Evolutionary conservation across 2,329 filamentous ascomycete species (phyloP).

Genomic region (Ceratocystiopsis brevicomis): DNA sequence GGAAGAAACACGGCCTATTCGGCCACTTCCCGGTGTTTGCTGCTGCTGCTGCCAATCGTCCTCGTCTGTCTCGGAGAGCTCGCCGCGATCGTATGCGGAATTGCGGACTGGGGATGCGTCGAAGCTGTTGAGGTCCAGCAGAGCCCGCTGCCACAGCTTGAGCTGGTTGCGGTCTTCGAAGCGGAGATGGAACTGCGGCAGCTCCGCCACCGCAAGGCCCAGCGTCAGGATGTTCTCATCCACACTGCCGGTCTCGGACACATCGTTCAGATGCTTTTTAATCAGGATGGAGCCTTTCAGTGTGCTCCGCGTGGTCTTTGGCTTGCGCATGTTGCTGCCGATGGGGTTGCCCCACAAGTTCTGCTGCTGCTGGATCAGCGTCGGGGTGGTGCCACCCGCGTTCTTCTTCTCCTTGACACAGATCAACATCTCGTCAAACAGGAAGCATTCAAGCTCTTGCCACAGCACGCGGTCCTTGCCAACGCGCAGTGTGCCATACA

Average conservation of each 20-base stretch:
- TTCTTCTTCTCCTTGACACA: slow-evolving; percentile 95
- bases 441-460: slow-evolving; percentile 93
- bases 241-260: slow-evolving; percentile 47
- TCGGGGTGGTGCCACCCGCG: slow-evolving; percentile 13
- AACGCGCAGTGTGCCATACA: slow-evolving; percentile 79
- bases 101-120: slow-evolving; percentile 45
- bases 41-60: slow-evolving; percentile 55
- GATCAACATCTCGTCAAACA: slow-evolving; percentile 98
- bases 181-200: slow-evolving; percentile 83
- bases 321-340: slow-evolving; percentile 28
- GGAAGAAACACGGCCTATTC: slow-evolving; percentile 59
- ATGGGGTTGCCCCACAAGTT: too few relatives aligned
- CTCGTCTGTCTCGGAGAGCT: slow-evolving; percentile 69
- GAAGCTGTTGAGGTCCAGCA: slow-evolving; percentile 63
- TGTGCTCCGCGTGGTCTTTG: slow-evolving; percentile 62
- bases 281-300: slow-evolving; percentile 95
- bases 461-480: slow-evolving; percentile 92
- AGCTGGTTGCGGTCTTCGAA: slow-evolving; percentile 72
- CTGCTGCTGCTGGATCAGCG: slow-evolving; percentile 29
- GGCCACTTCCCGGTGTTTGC: slow-evolving; percentile 13
- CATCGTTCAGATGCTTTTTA: slow-evolving; percentile 89
- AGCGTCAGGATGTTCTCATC: slow-evolving; percentile 78
- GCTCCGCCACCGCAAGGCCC: slow-evolving; percentile 74
- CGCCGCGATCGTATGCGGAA: slow-evolving; percentile 59
- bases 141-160: slow-evolving; percentile 75